Evolutionary conservation across 805 yeast genomes (phyloP), one percentile per base, ranked within the genome.

Genomic region (Millerozyma miso): DNA sequence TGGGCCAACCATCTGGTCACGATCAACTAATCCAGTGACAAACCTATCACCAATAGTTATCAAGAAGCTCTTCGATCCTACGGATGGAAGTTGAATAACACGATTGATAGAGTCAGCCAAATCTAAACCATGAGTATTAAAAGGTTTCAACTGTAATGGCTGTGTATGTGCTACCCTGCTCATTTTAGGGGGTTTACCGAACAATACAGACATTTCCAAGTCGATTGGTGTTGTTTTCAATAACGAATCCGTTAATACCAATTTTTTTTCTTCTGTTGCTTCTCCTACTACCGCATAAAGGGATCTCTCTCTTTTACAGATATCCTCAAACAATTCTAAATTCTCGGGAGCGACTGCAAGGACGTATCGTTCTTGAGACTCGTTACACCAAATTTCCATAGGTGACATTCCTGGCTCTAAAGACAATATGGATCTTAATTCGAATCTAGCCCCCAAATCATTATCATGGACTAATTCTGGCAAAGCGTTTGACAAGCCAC

Each of bases 381-480:
- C 99, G 57, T 95, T 91, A 79, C 99, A 93, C 99, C 99, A 93
- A 50, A 93, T 88, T 72, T 93, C 99, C 96, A 93, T 88, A 43
- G 99, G 98, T 4, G 98, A 91, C 97, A 93, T 88, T 45, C 97
- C 95, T 38, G 96, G 95, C 65, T 93, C 99, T 51, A 89, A 77
- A 31, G 89, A 83, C 43, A 95, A 79, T 44, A 93, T 84, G 43
- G 90, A 85, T 67, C 99, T 81, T 51, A 93, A 76, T 65, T 93
- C 97, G 50, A 93, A 93, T 50, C 63, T 75, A 20, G 97, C 99
- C 62, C 99, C 99, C 49, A 93, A 76, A 51, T 86, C 93, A 62
- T 93, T 93, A 64, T 93, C 99, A 60, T 93, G 97, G 19, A 93
- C 99, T 51, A 93, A 76, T 69, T 93, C 99, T 7, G 99, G 97